Percentiles rank a stretch among this genome's conserved stretches.
phyloP scores from a whole-genome alignment of 192 early-diverging fungal species.

The Linnemannia exigua region DNA sequence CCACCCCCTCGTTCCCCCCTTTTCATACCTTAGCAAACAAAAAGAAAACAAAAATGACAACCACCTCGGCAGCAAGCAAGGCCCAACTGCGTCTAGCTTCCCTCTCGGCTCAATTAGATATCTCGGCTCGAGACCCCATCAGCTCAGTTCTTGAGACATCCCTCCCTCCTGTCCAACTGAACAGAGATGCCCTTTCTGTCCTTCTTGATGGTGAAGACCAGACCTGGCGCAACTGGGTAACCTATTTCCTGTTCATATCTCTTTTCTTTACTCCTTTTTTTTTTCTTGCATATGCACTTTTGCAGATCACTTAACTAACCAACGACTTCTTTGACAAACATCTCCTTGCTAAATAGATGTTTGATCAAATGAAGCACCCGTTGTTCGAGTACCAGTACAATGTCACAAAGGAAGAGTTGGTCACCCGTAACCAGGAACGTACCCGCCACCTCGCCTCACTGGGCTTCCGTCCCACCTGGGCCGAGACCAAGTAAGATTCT shows the following conservation, averaged over 20 bases:
- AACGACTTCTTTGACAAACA: background rate
- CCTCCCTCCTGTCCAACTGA: conserved; percentile 3
- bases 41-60: background rate
- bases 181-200: conserved; percentile 16
- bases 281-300: background rate
- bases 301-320: background rate
- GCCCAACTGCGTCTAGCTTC: conserved; percentile 14
- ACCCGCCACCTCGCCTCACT: background rate
- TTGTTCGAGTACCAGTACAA: conserved; percentile 32
- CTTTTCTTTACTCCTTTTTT: background rate
- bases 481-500: background rate
- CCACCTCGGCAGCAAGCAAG: background rate
- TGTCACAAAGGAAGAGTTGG: conserved; percentile 19
- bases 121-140: conserved; percentile 8
- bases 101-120: conserved; percentile 15
- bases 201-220: conserved; percentile 18
- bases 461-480: conserved; percentile 14
- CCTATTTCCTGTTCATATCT: background rate
- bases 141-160: conserved; percentile 3
- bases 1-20: background rate
- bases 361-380: conserved; percentile 21
- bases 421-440: conserved; percentile 17
- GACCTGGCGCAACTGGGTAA: conserved; percentile 33
- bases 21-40: background rate
- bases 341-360: background rate